Evolutionary conservation across 1,139 yeast genomes (phyloP), one percentile per base, ranked within the genome.

Genomic region (Saccharomycopsis crataegensis): DNA sequence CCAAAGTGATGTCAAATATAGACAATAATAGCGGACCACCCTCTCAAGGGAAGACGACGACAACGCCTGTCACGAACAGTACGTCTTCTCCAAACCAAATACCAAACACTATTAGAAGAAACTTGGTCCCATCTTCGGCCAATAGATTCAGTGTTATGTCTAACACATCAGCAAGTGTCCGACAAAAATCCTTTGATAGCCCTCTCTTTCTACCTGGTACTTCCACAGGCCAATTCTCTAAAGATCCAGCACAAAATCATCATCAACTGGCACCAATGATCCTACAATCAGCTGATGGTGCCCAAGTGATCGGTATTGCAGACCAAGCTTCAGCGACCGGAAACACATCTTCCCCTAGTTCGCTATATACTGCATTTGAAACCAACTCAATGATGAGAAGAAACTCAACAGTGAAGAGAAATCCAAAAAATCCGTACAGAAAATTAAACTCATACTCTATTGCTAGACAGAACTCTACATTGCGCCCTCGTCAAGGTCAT

Each of bases 161-260:
- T 8, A 48, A 40, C 46, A 52, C 49, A 28, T 52, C 55, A 4
- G 57, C 53, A 34, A 52, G 55, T 36, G 57, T 54, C 8, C 28
- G 57, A 28, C 57, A 54, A 38, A 54, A 54, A 34, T 49, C 55
- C 11, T 37, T 54, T 41, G 57, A 51, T 17, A 32, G 47, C 14
- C 49, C 54, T 16, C 14, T 3, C 6, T 14, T 42, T 32, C 12
- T 12, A 5, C 48, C 38, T 36, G 40, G n/a, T 11, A 36, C 40
- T 3, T 36, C 2, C 5, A 36, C n/a, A 11, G n/a, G n/a, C n/a
- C 40, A 36, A 11, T 36, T 11, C n/a, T 36, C 40, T 11, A 36
- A 11, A 11, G 40, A n/a, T 36, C n/a, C n/a, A n/a, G 40, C 2
- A n/a, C n/a, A 36, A 36, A 36, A 11, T n/a, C 11, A 11, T n/a